Evolutionary conservation across 179 eudicot species (phyloP), one percentile per base, ranked within the genome.

Genomic region (Corrigiola litoralis): DNA sequence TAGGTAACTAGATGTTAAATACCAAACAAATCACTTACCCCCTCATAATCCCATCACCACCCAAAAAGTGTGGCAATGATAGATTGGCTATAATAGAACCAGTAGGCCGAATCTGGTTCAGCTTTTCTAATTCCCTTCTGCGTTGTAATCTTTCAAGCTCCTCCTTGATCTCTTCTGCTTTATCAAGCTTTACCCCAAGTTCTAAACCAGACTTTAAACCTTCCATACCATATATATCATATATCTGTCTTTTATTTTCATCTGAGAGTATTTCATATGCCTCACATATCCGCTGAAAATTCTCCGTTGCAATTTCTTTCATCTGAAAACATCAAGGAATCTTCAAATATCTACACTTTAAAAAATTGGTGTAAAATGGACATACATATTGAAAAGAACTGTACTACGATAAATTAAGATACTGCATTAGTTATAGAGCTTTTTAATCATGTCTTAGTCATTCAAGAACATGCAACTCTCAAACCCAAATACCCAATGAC

Each of bases 141-240:
- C 88, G 88, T 44, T 80, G 79, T 66, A 95, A 63, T 57, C 84
- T 78, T 78, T 91, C 99, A 58, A 95, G 85, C 79, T 91, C 96
- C 78, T 86, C 90, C 79, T 88, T 95, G 51, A 95, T 88, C 72
- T 95, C 97, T 73, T 95, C 96, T 34, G 78, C 88, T 79, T 83
- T 90, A 72, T 84, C 73, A 56, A 95, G 82, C 76, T 86, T 88
- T 29, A 86, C 88, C 51, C 99, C 99, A 73, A 91, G 96, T 82
- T 95, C 96, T 70, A 91, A 72, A 64, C 99, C 96, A 32, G 97
- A 88, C 33, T 81, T 88, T 57, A 95, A 65, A 58, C 99, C 99
- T 75, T 90, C 97, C 96, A 90, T 90, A 49, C 99, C 99, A 76
- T 90, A 94, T 64, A 94, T 84, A 78, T 94, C 99, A 81, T 94